Conservation (phyloP, 148 eudicot genomes). For the Persicaria maculosa region DNA sequence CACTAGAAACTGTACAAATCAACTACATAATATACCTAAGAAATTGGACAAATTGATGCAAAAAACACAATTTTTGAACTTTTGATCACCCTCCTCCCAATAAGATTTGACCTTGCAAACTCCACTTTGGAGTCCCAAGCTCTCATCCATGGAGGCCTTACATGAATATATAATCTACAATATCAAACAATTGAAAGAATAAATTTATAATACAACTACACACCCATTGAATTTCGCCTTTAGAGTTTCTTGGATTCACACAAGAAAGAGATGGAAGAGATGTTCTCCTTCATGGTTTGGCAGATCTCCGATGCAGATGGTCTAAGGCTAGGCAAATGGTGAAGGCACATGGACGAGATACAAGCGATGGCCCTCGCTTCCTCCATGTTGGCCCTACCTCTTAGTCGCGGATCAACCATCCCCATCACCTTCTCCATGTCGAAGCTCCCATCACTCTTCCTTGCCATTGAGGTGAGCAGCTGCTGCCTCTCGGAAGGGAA, state of each 20-base stretch:
- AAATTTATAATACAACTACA: background rate
- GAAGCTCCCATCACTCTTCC: slow-evolving; percentile 22
- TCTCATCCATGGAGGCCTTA: slow-evolving; percentile 8
- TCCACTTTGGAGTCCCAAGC: slow-evolving; percentile 3
- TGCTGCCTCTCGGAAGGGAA: slow-evolving; percentile 30
- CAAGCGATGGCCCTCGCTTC: slow-evolving; percentile 40
- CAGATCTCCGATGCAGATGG: slow-evolving; percentile 53
- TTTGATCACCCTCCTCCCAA: background rate
- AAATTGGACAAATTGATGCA: background rate
- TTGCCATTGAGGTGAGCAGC: slow-evolving; percentile 34
- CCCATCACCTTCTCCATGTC: slow-evolving; percentile 30
- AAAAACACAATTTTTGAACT: background rate
- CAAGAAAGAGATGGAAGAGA: slow-evolving; percentile 22
- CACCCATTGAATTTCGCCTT: background rate
- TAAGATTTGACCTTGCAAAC: slow-evolving; percentile 2
- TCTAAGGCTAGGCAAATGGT: slow-evolving; percentile 51
- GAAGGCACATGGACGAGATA: slow-evolving; percentile 40
- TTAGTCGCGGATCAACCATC: slow-evolving; percentile 44
- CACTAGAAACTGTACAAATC: background rate
- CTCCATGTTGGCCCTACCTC: slow-evolving; percentile 21
- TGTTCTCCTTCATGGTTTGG: slow-evolving; percentile 29
- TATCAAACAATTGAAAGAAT: background rate
- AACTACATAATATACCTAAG: background rate
- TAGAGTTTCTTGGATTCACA: slow-evolving; percentile 8
- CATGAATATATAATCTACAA: background rate